These are phyloP conservation scores for Sequoiadendron giganteum DNA, from an alignment of 75 land plant genomes.

Conservation along the genomic window DNA sequence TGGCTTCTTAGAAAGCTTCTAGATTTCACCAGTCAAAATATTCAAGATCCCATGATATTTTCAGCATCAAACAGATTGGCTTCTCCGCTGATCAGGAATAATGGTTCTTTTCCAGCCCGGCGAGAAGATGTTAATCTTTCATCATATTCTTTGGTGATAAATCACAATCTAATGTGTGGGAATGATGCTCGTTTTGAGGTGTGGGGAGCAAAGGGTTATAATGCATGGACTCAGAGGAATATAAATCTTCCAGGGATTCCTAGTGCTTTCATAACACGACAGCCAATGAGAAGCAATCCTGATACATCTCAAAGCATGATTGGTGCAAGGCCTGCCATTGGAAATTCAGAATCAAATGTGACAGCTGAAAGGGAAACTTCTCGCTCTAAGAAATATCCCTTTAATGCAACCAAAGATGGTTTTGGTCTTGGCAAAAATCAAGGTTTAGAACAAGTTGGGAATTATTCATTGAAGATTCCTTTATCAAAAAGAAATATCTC, in stretches of 20 bases:
- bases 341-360: background rate
- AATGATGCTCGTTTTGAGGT: conserved; percentile 85
- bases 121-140: conserved; percentile 91
- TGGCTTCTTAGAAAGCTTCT: conserved; percentile 88
- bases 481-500: background rate
- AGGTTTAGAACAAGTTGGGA: conserved; percentile 2
- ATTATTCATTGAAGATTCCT: background rate
- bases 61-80: conserved; percentile 49
- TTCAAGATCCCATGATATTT: conserved; percentile 83
- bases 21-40: conserved; percentile 64
- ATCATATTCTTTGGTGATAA: conserved; percentile 72
- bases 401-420: background rate
- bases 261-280: conserved; percentile 13
- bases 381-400: background rate
- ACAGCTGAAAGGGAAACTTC: background rate
- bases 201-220: conserved; percentile 75
- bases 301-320: background rate
- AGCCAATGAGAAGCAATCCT: conserved; percentile 18
- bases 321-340: background rate
- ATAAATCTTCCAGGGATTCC: conserved; percentile 51
- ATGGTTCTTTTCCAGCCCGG: conserved; percentile 58
- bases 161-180: conserved; percentile 67
- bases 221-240: conserved; percentile 38
- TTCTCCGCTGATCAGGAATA: conserved; percentile 42
- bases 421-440: background rate